These are phyloP conservation scores for Lactarius evosmus DNA, from an alignment of 768 basidiomycete genomes.

Conservation along the genomic window DNA sequence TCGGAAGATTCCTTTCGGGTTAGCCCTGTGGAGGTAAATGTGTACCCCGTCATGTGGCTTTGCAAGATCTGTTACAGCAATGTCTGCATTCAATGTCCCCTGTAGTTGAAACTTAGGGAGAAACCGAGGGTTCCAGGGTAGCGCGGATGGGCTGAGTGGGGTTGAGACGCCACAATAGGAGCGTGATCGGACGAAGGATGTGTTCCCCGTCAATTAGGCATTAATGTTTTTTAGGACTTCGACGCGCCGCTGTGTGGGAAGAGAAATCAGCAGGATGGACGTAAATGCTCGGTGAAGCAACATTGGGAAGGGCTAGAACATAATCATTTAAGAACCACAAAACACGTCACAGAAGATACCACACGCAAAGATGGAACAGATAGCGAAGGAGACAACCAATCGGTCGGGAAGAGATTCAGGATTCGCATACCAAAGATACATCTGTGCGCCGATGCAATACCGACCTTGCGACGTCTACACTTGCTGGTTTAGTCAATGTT, in stretches of 20 bases:
- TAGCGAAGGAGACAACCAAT: neutral
- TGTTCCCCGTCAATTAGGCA: neutral
- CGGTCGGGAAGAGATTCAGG: neutral
- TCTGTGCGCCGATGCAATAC: neutral
- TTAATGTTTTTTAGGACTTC: neutral
- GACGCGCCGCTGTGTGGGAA: neutral
- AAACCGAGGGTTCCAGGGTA: neutral
- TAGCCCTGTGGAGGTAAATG: neutral
- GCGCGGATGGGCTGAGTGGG: neutral
- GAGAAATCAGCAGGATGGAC: conserved; percentile 1
- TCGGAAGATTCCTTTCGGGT: neutral
- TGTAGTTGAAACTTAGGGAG: neutral
- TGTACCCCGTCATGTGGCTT: neutral
- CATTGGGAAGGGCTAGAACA: neutral
- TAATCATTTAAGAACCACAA: neutral
- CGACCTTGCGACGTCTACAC: neutral
- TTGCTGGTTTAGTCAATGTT: neutral
- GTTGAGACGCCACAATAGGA: conserved; percentile 1
- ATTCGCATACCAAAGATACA: neutral
- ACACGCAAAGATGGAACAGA: neutral
- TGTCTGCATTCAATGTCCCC: neutral
- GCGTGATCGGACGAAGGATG: conserved; percentile 7
- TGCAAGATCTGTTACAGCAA: neutral
- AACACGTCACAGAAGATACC: neutral
- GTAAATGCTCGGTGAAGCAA: neutral